These are phyloP conservation scores for Globisporangium cystogenes DNA, from an alignment of 352 stramenopile species.

Conservation along the genomic window DNA sequence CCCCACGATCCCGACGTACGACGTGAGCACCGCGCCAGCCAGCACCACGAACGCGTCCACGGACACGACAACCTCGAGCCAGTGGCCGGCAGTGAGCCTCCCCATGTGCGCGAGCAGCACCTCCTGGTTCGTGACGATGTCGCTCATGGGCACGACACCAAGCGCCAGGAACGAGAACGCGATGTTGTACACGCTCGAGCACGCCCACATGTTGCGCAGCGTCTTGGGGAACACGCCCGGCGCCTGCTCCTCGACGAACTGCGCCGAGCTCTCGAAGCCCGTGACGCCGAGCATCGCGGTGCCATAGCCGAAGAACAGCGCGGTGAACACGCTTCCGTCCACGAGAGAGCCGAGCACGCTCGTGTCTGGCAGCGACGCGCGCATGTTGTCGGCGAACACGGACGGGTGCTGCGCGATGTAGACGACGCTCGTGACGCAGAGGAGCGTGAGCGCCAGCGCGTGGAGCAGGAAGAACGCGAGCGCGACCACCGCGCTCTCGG, in stretches of 20 bases:
- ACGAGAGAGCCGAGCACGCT: slow-evolving; percentile 20
- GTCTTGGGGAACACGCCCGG: slow-evolving; percentile 79
- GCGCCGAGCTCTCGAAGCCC: slow-evolving; percentile 77
- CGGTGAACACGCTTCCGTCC: slow-evolving; percentile 19
- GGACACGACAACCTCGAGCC: slow-evolving; percentile 25
- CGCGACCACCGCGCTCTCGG: slow-evolving; percentile 66
- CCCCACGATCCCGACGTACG: slow-evolving; percentile 59
- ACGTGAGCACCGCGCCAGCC: slow-evolving; percentile 62
- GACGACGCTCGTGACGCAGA: slow-evolving; percentile 41
- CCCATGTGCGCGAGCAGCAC: slow-evolving; percentile 65
- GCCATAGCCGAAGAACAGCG: slow-evolving; percentile 54
- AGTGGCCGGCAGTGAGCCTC: slow-evolving; percentile 16
- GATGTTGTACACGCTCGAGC: slow-evolving; percentile 80
- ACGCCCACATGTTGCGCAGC: slow-evolving; percentile 75
- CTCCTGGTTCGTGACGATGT: slow-evolving; percentile 37
- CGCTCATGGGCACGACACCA: slow-evolving; percentile 53
- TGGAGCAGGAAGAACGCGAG: slow-evolving; percentile 77
- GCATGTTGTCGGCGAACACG: slow-evolving; percentile 53
- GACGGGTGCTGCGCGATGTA: slow-evolving; percentile 47
- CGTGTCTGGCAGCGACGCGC: slow-evolving; percentile 30
- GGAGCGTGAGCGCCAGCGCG: slow-evolving; percentile 42
- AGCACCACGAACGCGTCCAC: slow-evolving; percentile 80
- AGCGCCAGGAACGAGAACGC: slow-evolving; percentile 60
- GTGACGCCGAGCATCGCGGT: slow-evolving; percentile 74
- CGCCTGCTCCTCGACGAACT: slow-evolving; percentile 84